These are phyloP conservation scores for Lecanicillium sp. DNA, from an alignment of 2,329 filamentous ascomycete genomes.

Conservation along the genomic window DNA sequence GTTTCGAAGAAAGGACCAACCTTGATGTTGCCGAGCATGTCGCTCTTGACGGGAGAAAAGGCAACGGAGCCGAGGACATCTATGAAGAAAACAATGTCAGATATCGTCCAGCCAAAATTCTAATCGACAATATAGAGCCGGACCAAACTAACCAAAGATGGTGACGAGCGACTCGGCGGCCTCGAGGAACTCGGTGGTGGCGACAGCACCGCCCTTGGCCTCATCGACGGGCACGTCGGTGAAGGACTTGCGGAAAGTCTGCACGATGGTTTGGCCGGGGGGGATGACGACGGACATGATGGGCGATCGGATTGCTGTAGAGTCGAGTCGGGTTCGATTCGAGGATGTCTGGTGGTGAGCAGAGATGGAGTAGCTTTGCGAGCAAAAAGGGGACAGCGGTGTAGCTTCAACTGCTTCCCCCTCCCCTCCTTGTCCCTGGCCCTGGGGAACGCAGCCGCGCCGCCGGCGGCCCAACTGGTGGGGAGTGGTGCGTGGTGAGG, in stretches of 20 bases:
- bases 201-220: constrained; percentile 67
- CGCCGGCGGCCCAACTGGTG: no score
- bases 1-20: constrained; percentile 39
- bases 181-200: constrained; percentile 82
- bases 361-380: no score
- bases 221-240: constrained; percentile 70
- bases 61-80: constrained; percentile 62
- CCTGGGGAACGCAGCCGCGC: no score
- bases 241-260: constrained; percentile 79
- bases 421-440: no score
- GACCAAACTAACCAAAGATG: constrained; percentile 61
- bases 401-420: no score
- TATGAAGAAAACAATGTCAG: constrained; percentile 23
- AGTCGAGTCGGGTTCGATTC: no score
- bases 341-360: no score
- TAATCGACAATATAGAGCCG: background rate
- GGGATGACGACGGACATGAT: constrained; percentile 32
- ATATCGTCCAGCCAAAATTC: background rate
- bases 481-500: no score
- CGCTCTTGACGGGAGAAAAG: constrained; percentile 84
- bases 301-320: no score
- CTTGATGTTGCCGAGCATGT: constrained; percentile 88
- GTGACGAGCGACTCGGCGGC: constrained; percentile 80
- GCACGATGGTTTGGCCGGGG: constrained; percentile 71
- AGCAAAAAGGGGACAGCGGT: no score